Conservation (phyloP, 306 rosid genomes). For the Begonia peltatifolia region DNA sequence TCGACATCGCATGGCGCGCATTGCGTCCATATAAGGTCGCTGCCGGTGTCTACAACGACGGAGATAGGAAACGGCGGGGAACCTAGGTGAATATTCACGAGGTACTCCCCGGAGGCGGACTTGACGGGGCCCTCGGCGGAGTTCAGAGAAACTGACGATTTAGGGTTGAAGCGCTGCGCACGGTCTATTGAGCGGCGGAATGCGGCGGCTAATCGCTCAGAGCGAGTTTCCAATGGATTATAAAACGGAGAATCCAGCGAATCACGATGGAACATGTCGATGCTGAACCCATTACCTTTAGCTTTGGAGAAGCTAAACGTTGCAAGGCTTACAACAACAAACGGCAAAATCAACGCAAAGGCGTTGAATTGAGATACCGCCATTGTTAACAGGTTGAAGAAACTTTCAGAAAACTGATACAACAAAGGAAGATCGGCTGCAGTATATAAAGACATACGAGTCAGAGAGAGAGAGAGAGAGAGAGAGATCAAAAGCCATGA, state of each 20-base stretch:
- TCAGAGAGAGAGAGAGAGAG: too few species aligned
- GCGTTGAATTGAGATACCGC: background rate
- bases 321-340: background rate
- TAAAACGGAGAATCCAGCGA: constrained; percentile 36
- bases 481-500: too few species aligned
- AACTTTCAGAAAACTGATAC: too few species aligned
- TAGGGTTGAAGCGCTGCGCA: background rate
- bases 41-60: constrained; percentile 43
- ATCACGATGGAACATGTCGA: constrained; percentile 41
- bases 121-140: background rate
- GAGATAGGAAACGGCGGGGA: constrained; percentile 28
- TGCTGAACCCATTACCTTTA: constrained; percentile 14
- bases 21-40: constrained; percentile 43
- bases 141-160: background rate
- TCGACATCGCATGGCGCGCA: constrained; percentile 29
- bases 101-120: constrained; percentile 14
- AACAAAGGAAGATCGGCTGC: too few species aligned
- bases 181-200: constrained; percentile 21
- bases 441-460: too few species aligned
- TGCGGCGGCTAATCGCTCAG: constrained; percentile 13
- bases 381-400: too few species aligned
- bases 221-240: constrained; percentile 12
- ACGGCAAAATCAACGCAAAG: background rate
- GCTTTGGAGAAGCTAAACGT: background rate
- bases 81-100: constrained; percentile 29